Evolutionary conservation across 176 grass and related monocot genomes (phyloP).

Genomic region (Eragrostis curvula): DNA sequence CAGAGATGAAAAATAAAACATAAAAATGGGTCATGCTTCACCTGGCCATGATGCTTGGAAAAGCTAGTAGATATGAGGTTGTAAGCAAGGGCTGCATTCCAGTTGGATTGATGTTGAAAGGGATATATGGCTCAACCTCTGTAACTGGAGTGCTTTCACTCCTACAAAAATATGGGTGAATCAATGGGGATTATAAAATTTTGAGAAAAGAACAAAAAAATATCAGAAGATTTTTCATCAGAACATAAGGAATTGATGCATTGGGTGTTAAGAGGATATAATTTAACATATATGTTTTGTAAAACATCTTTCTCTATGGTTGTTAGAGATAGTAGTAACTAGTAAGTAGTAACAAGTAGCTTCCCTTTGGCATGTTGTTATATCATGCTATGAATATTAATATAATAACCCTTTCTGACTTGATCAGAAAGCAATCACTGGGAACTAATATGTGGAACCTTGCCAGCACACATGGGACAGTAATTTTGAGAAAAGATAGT

Average conservation of each 20-base stretch:
- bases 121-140: slow-evolving; percentile 97
- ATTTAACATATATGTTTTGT: not conserved
- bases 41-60: slow-evolving; percentile 95
- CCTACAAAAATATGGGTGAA: slow-evolving; percentile 48
- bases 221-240: not conserved
- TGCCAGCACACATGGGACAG: not conserved
- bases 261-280: not conserved
- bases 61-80: slow-evolving; percentile 85
- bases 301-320: slow-evolving; percentile 1
- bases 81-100: slow-evolving; percentile 97
- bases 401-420: not conserved
- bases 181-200: not conserved
- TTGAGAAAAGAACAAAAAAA: not conserved
- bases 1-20: not conserved
- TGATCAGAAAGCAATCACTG: not conserved
- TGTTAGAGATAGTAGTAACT: not conserved
- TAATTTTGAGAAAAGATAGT: too few relatives aligned
- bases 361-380: slow-evolving; percentile 3
- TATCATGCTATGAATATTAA: not conserved
- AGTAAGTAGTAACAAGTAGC: not conserved
- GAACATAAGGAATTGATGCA: slow-evolving; percentile 3
- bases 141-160: slow-evolving; percentile 68
- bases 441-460: not conserved
- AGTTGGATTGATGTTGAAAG: slow-evolving; percentile 97
- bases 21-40: slow-evolving; percentile 37